Evolutionary conservation across 2,329 filamentous ascomycete genomes (phyloP).

Genomic region (Purpureocillium lavendulum): DNA sequence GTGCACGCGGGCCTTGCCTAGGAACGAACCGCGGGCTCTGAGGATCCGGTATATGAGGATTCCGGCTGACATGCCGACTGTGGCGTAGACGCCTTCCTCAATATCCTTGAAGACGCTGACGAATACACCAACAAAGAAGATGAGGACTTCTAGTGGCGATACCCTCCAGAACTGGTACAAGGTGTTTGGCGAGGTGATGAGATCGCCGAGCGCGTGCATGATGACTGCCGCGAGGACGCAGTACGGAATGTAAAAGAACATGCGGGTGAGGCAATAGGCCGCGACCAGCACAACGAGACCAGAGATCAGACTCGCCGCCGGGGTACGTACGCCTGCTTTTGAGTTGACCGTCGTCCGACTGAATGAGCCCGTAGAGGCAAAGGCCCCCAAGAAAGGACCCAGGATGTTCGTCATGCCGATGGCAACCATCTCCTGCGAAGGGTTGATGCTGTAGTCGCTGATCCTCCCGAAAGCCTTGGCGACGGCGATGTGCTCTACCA

Average conservation of each 20-base stretch:
- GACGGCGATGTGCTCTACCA: constrained; percentile 96
- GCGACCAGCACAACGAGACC: constrained; percentile 78
- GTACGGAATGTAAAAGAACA: constrained; percentile 91
- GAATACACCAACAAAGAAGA: constrained; percentile 89
- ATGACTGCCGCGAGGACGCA: constrained; percentile 80
- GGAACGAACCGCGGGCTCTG: constrained; percentile 73
- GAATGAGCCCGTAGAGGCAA: constrained; percentile 91
- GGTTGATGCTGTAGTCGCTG: constrained; percentile 94
- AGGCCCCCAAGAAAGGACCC: constrained; percentile 85
- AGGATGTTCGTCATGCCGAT: constrained; percentile 88
- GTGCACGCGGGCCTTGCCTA: constrained; percentile 61
- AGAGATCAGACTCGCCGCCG: constrained; percentile 83
- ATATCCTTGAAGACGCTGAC: constrained; percentile 84
- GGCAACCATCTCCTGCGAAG: constrained; percentile 91
- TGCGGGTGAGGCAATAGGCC: constrained; percentile 76
- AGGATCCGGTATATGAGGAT: constrained; percentile 78
- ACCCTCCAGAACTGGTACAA: constrained; percentile 95
- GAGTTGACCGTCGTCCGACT: constrained; percentile 95
- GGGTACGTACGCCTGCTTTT: constrained; percentile 89
- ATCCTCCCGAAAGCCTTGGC: constrained; percentile 93
- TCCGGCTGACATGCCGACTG: constrained; percentile 67
- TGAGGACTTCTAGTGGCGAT: constrained; percentile 79
- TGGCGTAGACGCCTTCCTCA: constrained; percentile 87
- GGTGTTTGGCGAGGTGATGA: constrained; percentile 85
- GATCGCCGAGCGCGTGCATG: constrained; percentile 88